A percentile compares a stretch with the other conserved stretches of the same genome.
Conservation (phyloP, 2,329 filamentous ascomycete species). For the Stachybotrys chartarum region DNA sequence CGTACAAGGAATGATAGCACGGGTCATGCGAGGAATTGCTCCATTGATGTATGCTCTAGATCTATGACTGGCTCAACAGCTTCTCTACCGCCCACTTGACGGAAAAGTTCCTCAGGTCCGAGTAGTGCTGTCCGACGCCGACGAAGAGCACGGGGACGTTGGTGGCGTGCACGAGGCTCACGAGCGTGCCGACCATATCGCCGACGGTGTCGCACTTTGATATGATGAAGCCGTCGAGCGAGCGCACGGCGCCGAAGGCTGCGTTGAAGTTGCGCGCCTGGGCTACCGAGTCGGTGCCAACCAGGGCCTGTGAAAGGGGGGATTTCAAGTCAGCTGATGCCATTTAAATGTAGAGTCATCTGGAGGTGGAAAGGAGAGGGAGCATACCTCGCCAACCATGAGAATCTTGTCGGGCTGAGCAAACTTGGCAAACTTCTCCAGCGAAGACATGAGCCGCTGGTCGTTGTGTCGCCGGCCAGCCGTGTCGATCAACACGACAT, state of each 20-base stretch:
- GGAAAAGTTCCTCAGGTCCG: slow-evolving; percentile 60
- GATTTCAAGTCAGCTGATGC: not conserved
- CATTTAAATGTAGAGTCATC: not conserved
- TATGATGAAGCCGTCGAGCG: slow-evolving; percentile 94
- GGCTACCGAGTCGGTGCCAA: slow-evolving; percentile 90
- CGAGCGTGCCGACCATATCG: slow-evolving; percentile 95
- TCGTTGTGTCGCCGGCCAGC: slow-evolving; percentile 94
- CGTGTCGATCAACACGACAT: slow-evolving; percentile 95
- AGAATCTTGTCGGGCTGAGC: slow-evolving; percentile 96
- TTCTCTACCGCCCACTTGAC: slow-evolving; percentile 65
- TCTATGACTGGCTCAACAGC: slow-evolving; percentile 41
- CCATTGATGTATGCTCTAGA: not conserved
- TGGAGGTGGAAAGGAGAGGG: not conserved
- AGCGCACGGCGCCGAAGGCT: slow-evolving; percentile 73
- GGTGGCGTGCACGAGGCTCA: slow-evolving; percentile 95
- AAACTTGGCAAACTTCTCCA: slow-evolving; percentile 96
- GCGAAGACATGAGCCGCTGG: slow-evolving; percentile 85
- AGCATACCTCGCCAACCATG: slow-evolving; percentile 66
- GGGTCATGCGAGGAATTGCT: too few species aligned
- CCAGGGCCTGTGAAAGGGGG: slow-evolving; percentile 55
- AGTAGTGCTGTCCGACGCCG: slow-evolving; percentile 65
- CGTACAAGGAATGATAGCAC: too few species aligned
- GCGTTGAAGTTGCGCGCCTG: slow-evolving; percentile 96
- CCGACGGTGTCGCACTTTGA: slow-evolving; percentile 98
- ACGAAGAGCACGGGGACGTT: slow-evolving; percentile 94